Base-by-base conservation (phyloP, 108 stramenopile species). In the Skeletonema grethae region DNA sequence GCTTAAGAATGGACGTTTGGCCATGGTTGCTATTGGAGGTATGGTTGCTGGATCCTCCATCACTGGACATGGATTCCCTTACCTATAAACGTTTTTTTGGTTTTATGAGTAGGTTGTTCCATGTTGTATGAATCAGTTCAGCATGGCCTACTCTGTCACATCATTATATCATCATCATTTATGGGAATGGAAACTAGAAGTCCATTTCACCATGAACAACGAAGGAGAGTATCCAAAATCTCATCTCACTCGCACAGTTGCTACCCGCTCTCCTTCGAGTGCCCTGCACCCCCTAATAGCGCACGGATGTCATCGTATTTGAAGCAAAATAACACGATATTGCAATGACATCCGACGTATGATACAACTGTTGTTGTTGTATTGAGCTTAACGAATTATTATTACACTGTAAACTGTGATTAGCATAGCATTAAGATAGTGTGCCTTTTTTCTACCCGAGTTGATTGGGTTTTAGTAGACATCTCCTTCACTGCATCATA, bases 61-160 rank as follows among this genome's bases (percentile, higher is more conserved):
- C 70, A 91, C 92, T 56, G 96, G 96, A 88, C 77, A 97, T 65
- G 95, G 95, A 56, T 98, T 97, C 92, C 97, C 97, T 31, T 98
- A 96, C 93, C 67, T 93, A 57, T 87, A 82, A 82, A 67, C 15
- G n/a, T n/a, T 10, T 0, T n/a, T 43, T 22, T 12, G 11, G 4
- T 13, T 22, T 4, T n/a, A 10, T 13, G 0, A 24, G 24, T 11
- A 24, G 11, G 56, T 35, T 12, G 16, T 29, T n/a, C 22, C 38
- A 36, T 67, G 59, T 53, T 61, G 59, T 28, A 61, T 73, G 55
- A 36, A 56, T 58, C 50, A 57, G 53, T 13, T 4, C 12, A 58
- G 15, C 28, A 28, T 32, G 29, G 12, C n/a, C 57, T 31, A 31
- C 29, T 13, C 18, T 28, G 57, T 13, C 57, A 58, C 32, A 31